These are phyloP conservation scores for Cupressus sempervirens DNA, from an alignment of 75 land plant species.

Conservation along the genomic window DNA sequence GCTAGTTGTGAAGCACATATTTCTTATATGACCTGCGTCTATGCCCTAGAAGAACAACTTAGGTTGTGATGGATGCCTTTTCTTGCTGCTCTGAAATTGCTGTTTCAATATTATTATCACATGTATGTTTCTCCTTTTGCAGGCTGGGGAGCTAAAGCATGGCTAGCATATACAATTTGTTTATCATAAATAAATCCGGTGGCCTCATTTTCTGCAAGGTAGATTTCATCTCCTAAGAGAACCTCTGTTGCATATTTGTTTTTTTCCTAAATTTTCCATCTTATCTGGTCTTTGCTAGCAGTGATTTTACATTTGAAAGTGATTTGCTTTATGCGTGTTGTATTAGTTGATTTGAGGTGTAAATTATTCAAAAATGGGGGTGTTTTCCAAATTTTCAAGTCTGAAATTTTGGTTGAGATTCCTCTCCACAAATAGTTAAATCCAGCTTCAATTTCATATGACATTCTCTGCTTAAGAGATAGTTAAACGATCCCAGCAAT, in stretches of 20 bases:
- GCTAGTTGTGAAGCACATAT: not conserved
- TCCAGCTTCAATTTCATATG: not conserved
- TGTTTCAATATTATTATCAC: not conserved
- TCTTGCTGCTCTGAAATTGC: not conserved
- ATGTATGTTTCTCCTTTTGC: not conserved
- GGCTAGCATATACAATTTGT: conserved; percentile 85
- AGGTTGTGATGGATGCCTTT: not conserved
- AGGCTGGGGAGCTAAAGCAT: conserved; percentile 8
- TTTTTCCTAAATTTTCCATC: not conserved
- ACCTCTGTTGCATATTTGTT: not conserved
- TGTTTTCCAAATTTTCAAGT: too few species aligned
- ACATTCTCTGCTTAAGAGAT: not conserved
- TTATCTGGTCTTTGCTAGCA: not conserved
- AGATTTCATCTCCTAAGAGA: not conserved
- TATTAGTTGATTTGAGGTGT: not conserved
- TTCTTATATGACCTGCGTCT: not conserved
- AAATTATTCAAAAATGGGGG: too few species aligned
- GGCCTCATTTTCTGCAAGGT: conserved; percentile 97
- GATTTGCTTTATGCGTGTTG: not conserved
- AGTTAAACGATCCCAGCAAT: not conserved
- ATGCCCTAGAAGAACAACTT: not conserved
- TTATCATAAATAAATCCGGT: conserved; percentile 96
- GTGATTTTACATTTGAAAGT: not conserved
- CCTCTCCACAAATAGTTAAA: too few species aligned
- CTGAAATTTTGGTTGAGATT: too few species aligned